Conservation (phyloP, 2,329 filamentous ascomycete genomes). For the Exophiala mesophila region DNA sequence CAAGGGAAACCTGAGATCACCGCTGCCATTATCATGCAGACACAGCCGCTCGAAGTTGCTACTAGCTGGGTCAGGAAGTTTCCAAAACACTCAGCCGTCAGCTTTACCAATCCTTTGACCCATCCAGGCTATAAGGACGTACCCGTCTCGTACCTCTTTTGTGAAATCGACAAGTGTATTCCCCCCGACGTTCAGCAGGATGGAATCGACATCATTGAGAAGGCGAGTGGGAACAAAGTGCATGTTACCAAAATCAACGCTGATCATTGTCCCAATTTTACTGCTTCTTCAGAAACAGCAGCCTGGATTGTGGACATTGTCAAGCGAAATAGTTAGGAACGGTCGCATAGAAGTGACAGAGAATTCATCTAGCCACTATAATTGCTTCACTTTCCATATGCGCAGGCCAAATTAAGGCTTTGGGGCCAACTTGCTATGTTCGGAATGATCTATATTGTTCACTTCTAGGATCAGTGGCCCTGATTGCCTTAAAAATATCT, state of each 20-base stretch:
- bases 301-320: slow-evolving; percentile 13
- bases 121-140: slow-evolving; percentile 33
- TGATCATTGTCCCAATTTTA: slow-evolving; percentile 30
- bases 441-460: too few relatives aligned
- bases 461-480: too few relatives aligned
- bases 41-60: slow-evolving; percentile 9
- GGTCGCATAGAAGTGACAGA: too few relatives aligned
- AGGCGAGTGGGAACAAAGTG: slow-evolving; percentile 29
- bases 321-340: too few relatives aligned
- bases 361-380: too few relatives aligned
- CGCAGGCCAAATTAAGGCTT: too few relatives aligned
- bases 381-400: too few relatives aligned
- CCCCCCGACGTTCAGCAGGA: slow-evolving; percentile 27
- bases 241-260: slow-evolving; percentile 29
- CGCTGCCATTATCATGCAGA: neutral
- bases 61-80: slow-evolving; percentile 16
- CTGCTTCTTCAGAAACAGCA: slow-evolving; percentile 24
- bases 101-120: slow-evolving; percentile 29
- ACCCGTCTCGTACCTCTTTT: slow-evolving; percentile 33
- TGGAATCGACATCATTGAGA: slow-evolving; percentile 30
- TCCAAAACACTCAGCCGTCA: slow-evolving; percentile 27
- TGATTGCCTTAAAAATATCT: too few relatives aligned
- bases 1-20: slow-evolving; percentile 2
- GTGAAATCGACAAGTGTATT: slow-evolving; percentile 29
- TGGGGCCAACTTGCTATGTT: too few relatives aligned